Percentiles rank a stretch among this genome's conserved stretches.
Conservation (phyloP, 495 filamentous ascomycete genomes). For the Penicillium parvum region DNA sequence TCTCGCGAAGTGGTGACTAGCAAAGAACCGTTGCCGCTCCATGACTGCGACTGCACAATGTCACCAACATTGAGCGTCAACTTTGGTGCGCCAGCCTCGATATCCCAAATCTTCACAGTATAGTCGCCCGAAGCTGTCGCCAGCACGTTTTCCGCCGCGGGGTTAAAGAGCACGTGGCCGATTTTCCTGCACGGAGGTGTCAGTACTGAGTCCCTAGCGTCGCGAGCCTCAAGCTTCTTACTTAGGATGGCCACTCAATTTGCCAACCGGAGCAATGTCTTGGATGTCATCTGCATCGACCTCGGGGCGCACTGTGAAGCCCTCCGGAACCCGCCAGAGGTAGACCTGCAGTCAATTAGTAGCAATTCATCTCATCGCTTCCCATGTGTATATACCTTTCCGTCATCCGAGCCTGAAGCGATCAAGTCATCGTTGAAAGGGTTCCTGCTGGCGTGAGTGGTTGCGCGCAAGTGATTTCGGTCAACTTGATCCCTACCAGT, state of each 20-base stretch:
- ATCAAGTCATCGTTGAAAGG: slow-evolving; percentile 93
- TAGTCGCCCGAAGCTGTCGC: slow-evolving; percentile 94
- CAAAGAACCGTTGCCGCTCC: slow-evolving; percentile 87
- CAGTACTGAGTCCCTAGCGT: slow-evolving; percentile 7
- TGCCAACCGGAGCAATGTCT: slow-evolving; percentile 75
- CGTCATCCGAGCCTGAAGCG: slow-evolving; percentile 92
- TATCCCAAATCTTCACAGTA: slow-evolving; percentile 94
- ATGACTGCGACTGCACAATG: slow-evolving; percentile 91
- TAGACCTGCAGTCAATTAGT: slow-evolving; percentile 55
- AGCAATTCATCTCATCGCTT: neutral
- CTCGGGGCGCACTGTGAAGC: slow-evolving; percentile 78
- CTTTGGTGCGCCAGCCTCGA: slow-evolving; percentile 68
- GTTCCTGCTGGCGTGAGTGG: slow-evolving; percentile 58
- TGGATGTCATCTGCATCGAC: slow-evolving; percentile 66
- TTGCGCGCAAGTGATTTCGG: neutral
- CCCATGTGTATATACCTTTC: slow-evolving; percentile 54
- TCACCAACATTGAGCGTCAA: slow-evolving; percentile 79
- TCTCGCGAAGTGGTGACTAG: slow-evolving; percentile 92
- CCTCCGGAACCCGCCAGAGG: slow-evolving; percentile 90
- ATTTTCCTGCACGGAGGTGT: slow-evolving; percentile 62
- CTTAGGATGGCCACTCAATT: slow-evolving; percentile 64
- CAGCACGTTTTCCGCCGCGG: slow-evolving; percentile 90
- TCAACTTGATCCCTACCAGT: slow-evolving; percentile 64
- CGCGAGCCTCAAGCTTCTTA: slow-evolving; percentile 17
- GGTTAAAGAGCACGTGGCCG: slow-evolving; percentile 96